These are phyloP conservation scores for Spongiforma sp. DNA, from an alignment of 1,284 basidiomycete species.

Conservation along the genomic window DNA sequence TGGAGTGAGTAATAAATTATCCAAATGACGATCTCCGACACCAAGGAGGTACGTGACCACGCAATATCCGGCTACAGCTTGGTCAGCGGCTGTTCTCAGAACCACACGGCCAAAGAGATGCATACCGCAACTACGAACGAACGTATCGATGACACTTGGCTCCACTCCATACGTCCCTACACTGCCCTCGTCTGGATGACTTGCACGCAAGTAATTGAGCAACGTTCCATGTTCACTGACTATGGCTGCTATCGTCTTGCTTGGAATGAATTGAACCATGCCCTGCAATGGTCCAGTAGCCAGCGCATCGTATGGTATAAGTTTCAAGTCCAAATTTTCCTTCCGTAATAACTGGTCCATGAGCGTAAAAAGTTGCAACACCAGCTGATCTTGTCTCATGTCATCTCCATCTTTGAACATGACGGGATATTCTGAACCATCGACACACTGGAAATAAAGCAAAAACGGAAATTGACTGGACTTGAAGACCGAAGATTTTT, in stretches of 20 bases:
- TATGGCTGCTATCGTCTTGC: slow-evolving; percentile 94
- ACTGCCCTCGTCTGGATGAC: slow-evolving; percentile 91
- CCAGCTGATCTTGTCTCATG: slow-evolving; percentile 96
- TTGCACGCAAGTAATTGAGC: slow-evolving; percentile 85
- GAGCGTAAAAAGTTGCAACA: slow-evolving; percentile 95
- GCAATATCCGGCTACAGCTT: slow-evolving; percentile 88
- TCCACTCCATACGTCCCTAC: slow-evolving; percentile 94
- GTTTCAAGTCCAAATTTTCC: slow-evolving; percentile 93
- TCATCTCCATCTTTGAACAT: slow-evolving; percentile 99
- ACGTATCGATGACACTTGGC: slow-evolving; percentile 93
- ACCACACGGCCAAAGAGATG: slow-evolving; percentile 18
- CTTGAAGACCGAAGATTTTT: slow-evolving; percentile 97
- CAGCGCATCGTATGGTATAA: slow-evolving; percentile 93
- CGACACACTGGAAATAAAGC: slow-evolving; percentile 85
- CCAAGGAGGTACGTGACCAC: slow-evolving; percentile 97
- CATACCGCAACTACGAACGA: slow-evolving; percentile 96
- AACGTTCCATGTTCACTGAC: slow-evolving; percentile 93
- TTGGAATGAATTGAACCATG: slow-evolving; percentile 96
- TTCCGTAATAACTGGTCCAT: slow-evolving; percentile 96
- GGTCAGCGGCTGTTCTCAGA: slow-evolving; percentile 11
- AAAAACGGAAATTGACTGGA: slow-evolving; percentile 94
- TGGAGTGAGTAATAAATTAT: slow-evolving; percentile 92
- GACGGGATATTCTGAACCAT: slow-evolving; percentile 84
- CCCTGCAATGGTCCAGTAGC: slow-evolving; percentile 94
- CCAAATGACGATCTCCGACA: slow-evolving; percentile 96